phyloP scores from a whole-genome alignment of 1,284 basidiomycete species.

The Fomitopsis pinicola region DNA sequence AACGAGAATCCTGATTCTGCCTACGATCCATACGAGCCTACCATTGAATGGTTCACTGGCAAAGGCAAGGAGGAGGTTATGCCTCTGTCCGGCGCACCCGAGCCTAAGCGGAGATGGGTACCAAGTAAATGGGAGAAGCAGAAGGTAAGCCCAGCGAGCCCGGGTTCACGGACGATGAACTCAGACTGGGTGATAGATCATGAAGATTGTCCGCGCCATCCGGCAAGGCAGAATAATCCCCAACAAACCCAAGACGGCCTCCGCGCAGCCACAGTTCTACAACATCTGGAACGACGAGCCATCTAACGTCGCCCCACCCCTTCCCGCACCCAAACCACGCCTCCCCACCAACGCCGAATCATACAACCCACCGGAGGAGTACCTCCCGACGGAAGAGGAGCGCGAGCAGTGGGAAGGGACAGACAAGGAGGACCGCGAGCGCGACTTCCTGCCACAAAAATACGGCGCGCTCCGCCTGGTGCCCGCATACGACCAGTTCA shows the following conservation, averaged over 20 bases:
- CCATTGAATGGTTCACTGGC: conserved; percentile 95
- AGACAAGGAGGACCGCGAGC: conserved; percentile 90
- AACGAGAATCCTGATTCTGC: conserved; percentile 89
- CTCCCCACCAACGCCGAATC: conserved; percentile 93
- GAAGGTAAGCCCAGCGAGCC: conserved; percentile 59
- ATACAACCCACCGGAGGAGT: conserved; percentile 98
- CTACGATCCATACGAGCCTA: conserved; percentile 93
- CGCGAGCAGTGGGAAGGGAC: conserved; percentile 79
- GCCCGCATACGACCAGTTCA: conserved; percentile 88
- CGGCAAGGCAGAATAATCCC: conserved; percentile 92
- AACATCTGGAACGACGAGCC: conserved; percentile 84
- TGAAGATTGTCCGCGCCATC: conserved; percentile 99
- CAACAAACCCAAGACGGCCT: conserved; percentile 76
- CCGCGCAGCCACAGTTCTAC: conserved; percentile 78
- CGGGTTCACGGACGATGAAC: neutral
- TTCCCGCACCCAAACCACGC: conserved; percentile 89
- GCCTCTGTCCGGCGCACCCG: conserved; percentile 88
- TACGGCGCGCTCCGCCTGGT: conserved; percentile 84
- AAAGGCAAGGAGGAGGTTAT: conserved; percentile 92
- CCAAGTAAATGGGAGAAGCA: conserved; percentile 99
- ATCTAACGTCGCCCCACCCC: conserved; percentile 68
- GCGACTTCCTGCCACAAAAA: conserved; percentile 88
- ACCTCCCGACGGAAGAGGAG: conserved; percentile 89
- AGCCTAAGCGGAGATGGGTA: conserved; percentile 96
- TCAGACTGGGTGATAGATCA: conserved; percentile 56